These are phyloP conservation scores for Boletus edulis DNA, from an alignment of 768 basidiomycete genomes.

Conservation along the genomic window DNA sequence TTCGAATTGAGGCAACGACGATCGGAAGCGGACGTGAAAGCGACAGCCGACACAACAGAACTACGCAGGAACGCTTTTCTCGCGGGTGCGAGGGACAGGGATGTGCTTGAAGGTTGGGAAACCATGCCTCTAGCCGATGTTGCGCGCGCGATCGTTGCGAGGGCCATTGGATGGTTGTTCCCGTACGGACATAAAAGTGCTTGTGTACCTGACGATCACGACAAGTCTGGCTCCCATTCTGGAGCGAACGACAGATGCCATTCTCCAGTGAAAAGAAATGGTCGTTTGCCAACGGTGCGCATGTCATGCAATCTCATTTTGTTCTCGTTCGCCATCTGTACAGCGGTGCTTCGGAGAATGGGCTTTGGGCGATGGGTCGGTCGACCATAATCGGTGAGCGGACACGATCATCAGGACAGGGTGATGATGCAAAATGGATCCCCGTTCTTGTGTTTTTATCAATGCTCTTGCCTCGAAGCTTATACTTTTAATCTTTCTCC, in stretches of 20 bases:
- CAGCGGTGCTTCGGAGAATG: conserved; percentile 24
- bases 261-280: conserved; percentile 5
- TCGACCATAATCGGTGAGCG: conserved; percentile 17
- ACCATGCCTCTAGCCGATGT: conserved; percentile 8
- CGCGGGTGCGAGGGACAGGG: neutral
- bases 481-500: neutral
- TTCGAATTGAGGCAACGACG: neutral
- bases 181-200: conserved; percentile 13
- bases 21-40: neutral
- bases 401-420: neutral
- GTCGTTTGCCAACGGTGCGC: conserved; percentile 4
- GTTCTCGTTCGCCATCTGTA: conserved; percentile 29
- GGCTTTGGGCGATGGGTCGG: conserved; percentile 24
- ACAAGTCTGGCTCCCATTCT: neutral
- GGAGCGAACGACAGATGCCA: neutral
- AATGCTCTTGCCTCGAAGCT: neutral
- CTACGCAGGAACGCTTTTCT: neutral
- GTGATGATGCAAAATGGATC: neutral
- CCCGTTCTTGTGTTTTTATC: neutral
- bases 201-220: neutral
- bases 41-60: neutral
- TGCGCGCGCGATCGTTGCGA: conserved; percentile 14
- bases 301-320: conserved; percentile 23
- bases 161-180: conserved; percentile 23
- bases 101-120: neutral